Evolutionary conservation across 805 yeast species (phyloP), one percentile per base, ranked within the genome.

Genomic region (Metschnikowia similis): DNA sequence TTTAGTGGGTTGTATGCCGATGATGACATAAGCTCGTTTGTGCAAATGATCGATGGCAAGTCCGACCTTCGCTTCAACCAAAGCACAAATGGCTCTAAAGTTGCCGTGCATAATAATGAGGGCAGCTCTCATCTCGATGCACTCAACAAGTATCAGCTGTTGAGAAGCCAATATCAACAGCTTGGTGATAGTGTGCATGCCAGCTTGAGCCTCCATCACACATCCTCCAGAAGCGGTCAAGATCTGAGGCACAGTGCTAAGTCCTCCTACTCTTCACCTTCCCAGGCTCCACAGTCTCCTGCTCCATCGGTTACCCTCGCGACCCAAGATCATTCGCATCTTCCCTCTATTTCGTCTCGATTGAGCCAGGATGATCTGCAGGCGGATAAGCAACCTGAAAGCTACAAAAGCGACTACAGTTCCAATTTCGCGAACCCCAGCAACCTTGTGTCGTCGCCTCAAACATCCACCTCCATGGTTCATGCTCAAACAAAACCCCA

Each of bases 21-120:
- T 49, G 83, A 80, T 48, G 88, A 83, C 55, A 72, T 87, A 16
- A 76, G 84, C 51, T 87, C 85, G 45, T 87, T 87, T 70, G 85
- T 87, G 41, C 74, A 79, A 54, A 71, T 85, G 75, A 79, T 87
- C 40, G 94, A 87, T 55, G 79, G 81, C 41, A 82, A 81, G 57
- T 71, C 76, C 8, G 87, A 81, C 39, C 65, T 82, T 26, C 71
- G 78, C 37, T 58, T 73, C 48, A 58, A 57, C 21, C 56, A 51
- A 31, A 62, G 61, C 48, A 52, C 46, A 35, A 56, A 54, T 14
- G 55, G 52, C 6, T 50, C 58, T 2, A 48, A 55, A 16, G 45
- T 53, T 21, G 52, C 51, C 8, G 52, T 53, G 16, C 60, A 57
- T 8, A 54, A 48, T 45, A 52, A 51, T 26, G 62, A 61, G 2